These are phyloP conservation scores for Botrytis deweyae DNA, from an alignment of 2,329 filamentous ascomycete genomes.

Conservation along the genomic window DNA sequence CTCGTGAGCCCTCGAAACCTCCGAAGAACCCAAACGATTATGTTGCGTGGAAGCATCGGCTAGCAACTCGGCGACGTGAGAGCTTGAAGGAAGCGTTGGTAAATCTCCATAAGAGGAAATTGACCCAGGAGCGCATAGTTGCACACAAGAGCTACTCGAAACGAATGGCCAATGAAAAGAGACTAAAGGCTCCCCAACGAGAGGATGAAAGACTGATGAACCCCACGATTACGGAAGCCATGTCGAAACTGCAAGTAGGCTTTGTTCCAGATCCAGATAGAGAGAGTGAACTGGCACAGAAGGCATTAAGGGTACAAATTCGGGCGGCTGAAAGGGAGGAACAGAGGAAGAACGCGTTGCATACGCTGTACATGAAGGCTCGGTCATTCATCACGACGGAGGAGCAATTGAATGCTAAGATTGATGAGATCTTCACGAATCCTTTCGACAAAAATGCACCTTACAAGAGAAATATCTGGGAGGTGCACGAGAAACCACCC, in stretches of 20 bases:
- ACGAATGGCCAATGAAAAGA: constrained; percentile 48
- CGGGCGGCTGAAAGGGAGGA: constrained; percentile 54
- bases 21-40: constrained; percentile 34
- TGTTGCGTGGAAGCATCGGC: constrained; percentile 64
- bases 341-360: constrained; percentile 67
- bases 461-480: constrained; percentile 37
- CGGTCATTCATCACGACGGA: constrained; percentile 83
- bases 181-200: constrained; percentile 63
- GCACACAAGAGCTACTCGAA: constrained; percentile 47
- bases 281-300: constrained; percentile 52
- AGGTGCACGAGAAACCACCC: constrained; percentile 41
- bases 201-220: constrained; percentile 76
- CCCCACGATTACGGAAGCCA: constrained; percentile 59
- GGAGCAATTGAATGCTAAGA: constrained; percentile 67
- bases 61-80: constrained; percentile 69
- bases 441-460: constrained; percentile 18
- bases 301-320: constrained; percentile 44
- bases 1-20: constrained; percentile 49
- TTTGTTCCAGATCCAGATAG: constrained; percentile 63
- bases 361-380: constrained; percentile 88
- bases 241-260: constrained; percentile 48
- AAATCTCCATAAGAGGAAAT: constrained; percentile 67
- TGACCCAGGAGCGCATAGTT: constrained; percentile 41
- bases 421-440: constrained; percentile 72
- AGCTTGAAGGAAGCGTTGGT: constrained; percentile 71